phyloP scores from a whole-genome alignment of 2,329 filamentous ascomycete species.

The Fusarium setosum region DNA sequence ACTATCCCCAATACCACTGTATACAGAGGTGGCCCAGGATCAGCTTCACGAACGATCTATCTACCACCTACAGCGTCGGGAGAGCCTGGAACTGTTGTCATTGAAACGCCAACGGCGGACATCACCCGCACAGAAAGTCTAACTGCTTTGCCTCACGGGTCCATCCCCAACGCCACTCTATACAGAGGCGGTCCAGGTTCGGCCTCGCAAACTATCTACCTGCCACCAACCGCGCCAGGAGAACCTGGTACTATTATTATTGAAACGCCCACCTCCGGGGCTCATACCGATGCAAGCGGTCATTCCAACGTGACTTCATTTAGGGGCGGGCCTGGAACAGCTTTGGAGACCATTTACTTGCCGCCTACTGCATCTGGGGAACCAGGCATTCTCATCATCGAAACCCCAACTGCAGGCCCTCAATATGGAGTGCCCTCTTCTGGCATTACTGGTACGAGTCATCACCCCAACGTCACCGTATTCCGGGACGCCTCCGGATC shows the following conservation, averaged over 20 bases:
- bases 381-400: slow-evolving; percentile 11
- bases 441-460: too few species aligned
- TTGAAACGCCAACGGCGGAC: neutral
- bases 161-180: slow-evolving; percentile 10
- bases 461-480: slow-evolving; percentile 9
- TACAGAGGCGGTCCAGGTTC: slow-evolving; percentile 14
- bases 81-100: neutral
- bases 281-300: neutral
- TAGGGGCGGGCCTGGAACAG: neutral
- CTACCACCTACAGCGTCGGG: neutral
- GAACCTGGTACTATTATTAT: slow-evolving; percentile 6
- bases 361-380: slow-evolving; percentile 4
- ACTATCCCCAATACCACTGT: too few species aligned
- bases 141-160: too few species aligned
- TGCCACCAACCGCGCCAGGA: neutral
- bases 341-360: neutral
- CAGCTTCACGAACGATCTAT: neutral
- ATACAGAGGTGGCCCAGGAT: too few species aligned
- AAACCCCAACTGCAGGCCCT: neutral
- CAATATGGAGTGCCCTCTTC: too few species aligned
- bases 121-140: too few species aligned
- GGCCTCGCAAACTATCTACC: neutral
- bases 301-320: neutral
- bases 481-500: slow-evolving; percentile 4
- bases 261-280: slow-evolving; percentile 1